These are phyloP conservation scores for Gyrodon lividus DNA, from an alignment of 768 basidiomycete genomes.

Conservation along the genomic window DNA sequence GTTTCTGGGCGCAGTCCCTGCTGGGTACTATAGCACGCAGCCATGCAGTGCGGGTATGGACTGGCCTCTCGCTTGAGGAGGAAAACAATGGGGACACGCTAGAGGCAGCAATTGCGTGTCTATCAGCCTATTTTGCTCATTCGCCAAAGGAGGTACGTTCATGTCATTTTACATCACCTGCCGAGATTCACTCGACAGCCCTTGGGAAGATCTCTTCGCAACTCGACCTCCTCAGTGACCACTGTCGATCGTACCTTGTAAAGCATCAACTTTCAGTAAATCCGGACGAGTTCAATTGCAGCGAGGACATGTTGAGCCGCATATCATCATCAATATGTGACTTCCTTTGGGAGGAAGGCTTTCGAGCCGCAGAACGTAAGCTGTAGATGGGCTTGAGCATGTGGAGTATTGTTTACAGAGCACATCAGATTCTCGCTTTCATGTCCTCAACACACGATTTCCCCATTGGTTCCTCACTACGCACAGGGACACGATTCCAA, in stretches of 20 bases:
- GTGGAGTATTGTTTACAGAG: background rate
- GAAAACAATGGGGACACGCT: constrained; percentile 28
- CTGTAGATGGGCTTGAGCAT: background rate
- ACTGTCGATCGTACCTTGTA: constrained; percentile 41
- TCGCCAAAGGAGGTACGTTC: constrained; percentile 41
- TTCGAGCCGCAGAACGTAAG: constrained; percentile 43
- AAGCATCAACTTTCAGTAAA: constrained; percentile 28
- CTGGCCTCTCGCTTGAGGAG: constrained; percentile 10
- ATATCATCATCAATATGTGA: constrained; percentile 46
- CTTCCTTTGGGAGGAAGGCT: constrained; percentile 52
- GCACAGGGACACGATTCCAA: constrained; percentile 51
- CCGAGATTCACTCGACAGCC: background rate
- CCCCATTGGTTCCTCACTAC: constrained; percentile 57
- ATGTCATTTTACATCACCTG: background rate
- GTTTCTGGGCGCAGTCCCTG: constrained; percentile 52
- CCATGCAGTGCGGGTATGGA: constrained; percentile 43
- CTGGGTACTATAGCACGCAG: constrained; percentile 43
- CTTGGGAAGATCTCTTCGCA: constrained; percentile 37
- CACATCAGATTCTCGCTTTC: constrained; percentile 37
- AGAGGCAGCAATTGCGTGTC: constrained; percentile 45
- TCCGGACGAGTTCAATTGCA: constrained; percentile 30
- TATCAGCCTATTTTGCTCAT: constrained; percentile 53
- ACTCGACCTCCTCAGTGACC: constrained; percentile 39
- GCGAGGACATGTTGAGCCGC: constrained; percentile 24
- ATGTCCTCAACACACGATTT: constrained; percentile 51